Conservation (phyloP, 345 rosid species). For the Gossypium arboreum region DNA sequence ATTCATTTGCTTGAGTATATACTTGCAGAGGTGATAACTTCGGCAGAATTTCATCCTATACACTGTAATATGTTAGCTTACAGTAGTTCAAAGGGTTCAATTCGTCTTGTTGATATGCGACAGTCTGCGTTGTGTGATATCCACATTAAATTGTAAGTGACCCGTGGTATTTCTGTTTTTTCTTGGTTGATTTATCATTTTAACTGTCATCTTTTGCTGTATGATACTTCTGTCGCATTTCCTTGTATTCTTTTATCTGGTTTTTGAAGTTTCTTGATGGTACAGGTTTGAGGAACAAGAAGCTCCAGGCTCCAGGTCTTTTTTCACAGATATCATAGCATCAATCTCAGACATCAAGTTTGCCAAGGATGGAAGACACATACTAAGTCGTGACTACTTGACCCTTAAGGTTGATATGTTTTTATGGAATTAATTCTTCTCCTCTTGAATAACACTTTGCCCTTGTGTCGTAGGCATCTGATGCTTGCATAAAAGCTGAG, state of each 20-base stretch:
- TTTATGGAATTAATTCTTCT: background rate
- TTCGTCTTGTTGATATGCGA: conserved; percentile 93
- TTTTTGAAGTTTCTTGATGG: conserved; percentile 20
- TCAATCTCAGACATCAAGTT: conserved; percentile 97
- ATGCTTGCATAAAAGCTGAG: background rate
- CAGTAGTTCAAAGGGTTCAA: conserved; percentile 98
- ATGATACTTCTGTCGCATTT: background rate
- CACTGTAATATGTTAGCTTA: conserved; percentile 94
- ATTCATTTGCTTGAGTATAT: conserved; percentile 7
- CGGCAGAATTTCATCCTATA: conserved; percentile 95
- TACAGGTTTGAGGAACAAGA: conserved; percentile 95
- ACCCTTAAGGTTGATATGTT: conserved; percentile 71
- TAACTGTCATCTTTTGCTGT: background rate
- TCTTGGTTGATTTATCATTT: background rate
- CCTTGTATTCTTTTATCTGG: conserved; percentile 1
- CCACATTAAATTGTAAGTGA: conserved; percentile 85
- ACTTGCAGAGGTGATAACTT: conserved; percentile 94
- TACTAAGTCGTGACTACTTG: conserved; percentile 98
- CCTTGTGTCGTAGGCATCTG: background rate
- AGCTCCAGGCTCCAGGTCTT: conserved; percentile 91
- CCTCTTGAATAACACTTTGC: conserved; percentile 3
- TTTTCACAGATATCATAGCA: conserved; percentile 99
- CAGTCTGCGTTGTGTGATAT: conserved; percentile 95
- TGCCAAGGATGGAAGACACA: conserved; percentile 78
- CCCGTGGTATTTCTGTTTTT: conserved; percentile 3